These are phyloP conservation scores for Suillus variegatus DNA, from an alignment of 768 basidiomycete species.

Conservation along the genomic window DNA sequence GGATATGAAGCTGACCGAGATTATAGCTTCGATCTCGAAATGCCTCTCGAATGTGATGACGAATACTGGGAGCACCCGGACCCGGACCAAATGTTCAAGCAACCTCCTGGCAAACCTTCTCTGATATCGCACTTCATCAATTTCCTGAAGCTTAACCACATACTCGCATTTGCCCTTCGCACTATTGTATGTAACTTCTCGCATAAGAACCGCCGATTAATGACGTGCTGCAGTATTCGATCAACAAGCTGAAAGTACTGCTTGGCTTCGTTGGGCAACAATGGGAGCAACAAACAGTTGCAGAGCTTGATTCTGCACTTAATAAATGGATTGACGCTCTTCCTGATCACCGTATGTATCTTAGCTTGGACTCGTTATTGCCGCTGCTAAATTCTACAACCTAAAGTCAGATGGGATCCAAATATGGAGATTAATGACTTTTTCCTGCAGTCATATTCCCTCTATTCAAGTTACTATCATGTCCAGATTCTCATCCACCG, in stretches of 20 bases:
- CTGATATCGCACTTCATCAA: slow-evolving; percentile 52
- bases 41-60: slow-evolving; percentile 68
- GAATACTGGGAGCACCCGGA: slow-evolving; percentile 62
- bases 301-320: slow-evolving; percentile 72
- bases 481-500: slow-evolving; percentile 74
- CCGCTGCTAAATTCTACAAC: slow-evolving; percentile 11
- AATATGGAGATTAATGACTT: slow-evolving; percentile 38
- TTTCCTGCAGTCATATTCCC: slow-evolving; percentile 50
- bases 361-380: neutral
- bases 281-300: slow-evolving; percentile 67
- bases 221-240: slow-evolving; percentile 56
- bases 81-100: slow-evolving; percentile 52
- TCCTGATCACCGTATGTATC: slow-evolving; percentile 44
- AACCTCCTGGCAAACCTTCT: slow-evolving; percentile 63
- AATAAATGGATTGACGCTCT: slow-evolving; percentile 79
- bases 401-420: slow-evolving; percentile 46
- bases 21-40: slow-evolving; percentile 58
- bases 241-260: slow-evolving; percentile 60
- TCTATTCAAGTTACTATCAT: slow-evolving; percentile 57
- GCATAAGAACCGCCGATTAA: neutral
- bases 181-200: slow-evolving; percentile 50
- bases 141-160: slow-evolving; percentile 58
- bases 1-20: slow-evolving; percentile 4
- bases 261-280: slow-evolving; percentile 50
- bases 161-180: slow-evolving; percentile 60